Percentiles rank a stretch among this genome's conserved stretches.
phyloP scores from a whole-genome alignment of 2,329 filamentous ascomycete species.

The Penicillium sp. region DNA sequence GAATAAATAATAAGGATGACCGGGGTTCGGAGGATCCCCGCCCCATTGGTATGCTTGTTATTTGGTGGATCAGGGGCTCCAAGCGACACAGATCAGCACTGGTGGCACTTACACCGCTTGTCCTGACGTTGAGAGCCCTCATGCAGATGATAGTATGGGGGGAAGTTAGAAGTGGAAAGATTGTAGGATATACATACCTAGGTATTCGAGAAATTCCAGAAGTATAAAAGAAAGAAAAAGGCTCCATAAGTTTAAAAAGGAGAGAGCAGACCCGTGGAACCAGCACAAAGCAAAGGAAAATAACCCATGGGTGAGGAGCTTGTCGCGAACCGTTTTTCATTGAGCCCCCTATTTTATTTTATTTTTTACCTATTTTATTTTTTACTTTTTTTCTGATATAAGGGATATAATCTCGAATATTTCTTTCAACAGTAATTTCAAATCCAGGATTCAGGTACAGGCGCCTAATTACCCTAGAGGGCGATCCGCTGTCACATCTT shows the following conservation, averaged over 20 bases:
- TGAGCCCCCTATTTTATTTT: not conserved
- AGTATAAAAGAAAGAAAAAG: not conserved
- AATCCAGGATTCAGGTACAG: conserved; percentile 25
- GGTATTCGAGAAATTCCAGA: not conserved
- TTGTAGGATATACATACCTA: no score
- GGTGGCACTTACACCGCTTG: conserved; percentile 25
- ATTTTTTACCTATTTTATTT: not conserved
- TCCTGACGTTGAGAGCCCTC: conserved; percentile 12
- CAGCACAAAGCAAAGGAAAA: not conserved
- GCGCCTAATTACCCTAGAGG: conserved; percentile 23
- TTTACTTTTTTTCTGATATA: not conserved
- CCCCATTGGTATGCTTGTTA: conserved; percentile 25
- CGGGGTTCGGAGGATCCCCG: conserved; percentile 19
- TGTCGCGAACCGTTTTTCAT: conserved; percentile 11
- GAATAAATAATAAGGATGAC: conserved; percentile 12
- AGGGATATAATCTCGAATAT: not conserved
- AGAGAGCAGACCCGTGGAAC: conserved; percentile 7
- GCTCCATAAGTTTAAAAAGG: not conserved
- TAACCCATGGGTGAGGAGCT: conserved; percentile 12
- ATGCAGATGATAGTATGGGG: not conserved
- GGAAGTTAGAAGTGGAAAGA: not conserved
- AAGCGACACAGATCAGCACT: conserved; percentile 23
- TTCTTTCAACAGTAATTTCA: not conserved
- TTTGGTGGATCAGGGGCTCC: conserved; percentile 27
- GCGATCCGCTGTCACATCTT: conserved; percentile 36